These are phyloP conservation scores for Phytophthora litchii DNA, from an alignment of 352 stramenopile genomes.

Conservation along the genomic window DNA sequence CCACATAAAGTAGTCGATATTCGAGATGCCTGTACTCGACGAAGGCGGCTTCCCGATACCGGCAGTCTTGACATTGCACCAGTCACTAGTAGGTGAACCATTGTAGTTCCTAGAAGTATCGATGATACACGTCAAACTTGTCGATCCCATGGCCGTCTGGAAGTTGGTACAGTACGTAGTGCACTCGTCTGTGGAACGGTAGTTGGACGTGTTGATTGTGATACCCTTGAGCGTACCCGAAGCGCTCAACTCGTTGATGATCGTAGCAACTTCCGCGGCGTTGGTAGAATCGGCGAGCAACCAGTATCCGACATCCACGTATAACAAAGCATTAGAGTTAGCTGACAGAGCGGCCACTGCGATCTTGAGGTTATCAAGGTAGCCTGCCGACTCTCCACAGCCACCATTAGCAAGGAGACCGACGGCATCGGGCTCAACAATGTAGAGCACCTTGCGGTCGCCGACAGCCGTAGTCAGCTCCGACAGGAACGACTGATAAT, in stretches of 20 bases:
- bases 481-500: conserved; percentile 57
- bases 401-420: conserved; percentile 50
- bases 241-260: conserved; percentile 50
- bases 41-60: conserved; percentile 66
- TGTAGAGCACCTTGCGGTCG: conserved; percentile 62
- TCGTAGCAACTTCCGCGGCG: conserved; percentile 33
- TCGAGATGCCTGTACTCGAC: conserved; percentile 44
- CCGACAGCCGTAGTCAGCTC: conserved; percentile 43
- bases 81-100: conserved; percentile 45
- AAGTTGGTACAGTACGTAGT: conserved; percentile 57
- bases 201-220: conserved; percentile 79
- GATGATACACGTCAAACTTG: conserved; percentile 54
- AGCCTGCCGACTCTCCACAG: conserved; percentile 48
- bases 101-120: conserved; percentile 75
- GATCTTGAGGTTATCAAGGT: conserved; percentile 57
- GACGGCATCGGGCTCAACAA: conserved; percentile 71
- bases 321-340: conserved; percentile 65
- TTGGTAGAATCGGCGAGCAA: conserved; percentile 43
- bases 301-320: conserved; percentile 74
- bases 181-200: conserved; percentile 61
- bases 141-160: conserved; percentile 52
- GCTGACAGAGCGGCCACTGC: conserved; percentile 56
- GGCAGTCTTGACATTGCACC: conserved; percentile 69
- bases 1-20: conserved; percentile 77
- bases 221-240: conserved; percentile 59